Evolutionary conservation across 805 yeast genomes (phyloP), one percentile per base, ranked within the genome.

Genomic region (Starmerella sp.): DNA sequence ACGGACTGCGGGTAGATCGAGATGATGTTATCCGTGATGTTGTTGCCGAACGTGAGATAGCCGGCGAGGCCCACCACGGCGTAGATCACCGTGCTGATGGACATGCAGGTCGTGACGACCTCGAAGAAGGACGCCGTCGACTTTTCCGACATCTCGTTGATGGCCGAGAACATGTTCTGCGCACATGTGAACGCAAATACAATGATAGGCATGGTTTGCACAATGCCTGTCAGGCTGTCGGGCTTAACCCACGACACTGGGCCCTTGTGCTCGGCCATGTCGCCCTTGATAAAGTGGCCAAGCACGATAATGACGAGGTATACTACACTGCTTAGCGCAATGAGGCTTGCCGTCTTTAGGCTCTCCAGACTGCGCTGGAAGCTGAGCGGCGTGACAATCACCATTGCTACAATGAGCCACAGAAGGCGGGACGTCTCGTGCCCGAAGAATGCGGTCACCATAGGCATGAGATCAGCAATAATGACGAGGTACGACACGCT

Each of bases 111-210:
- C 17, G 68, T 57, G 28, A 83, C 77, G 39, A 86, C 74, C 17
- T 63, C 68, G 54, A 73, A 70, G 57, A 81, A 72, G 36, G 71
- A 72, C 6, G 65, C 56, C n/a, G 77, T 70, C 0, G 84, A 71
- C 57, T 76, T 77, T 60, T 80, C 80, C 34, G 68, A 69, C 32
- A 90, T 76, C 70, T 91, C 97, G 64, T 90, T 91, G 53, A 89
- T 78, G 54, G 90, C 79, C 1, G 95, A 81, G 64, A 87, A 88
- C 88, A 87, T 87, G 70, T 91, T 91, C 68, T 91, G 97, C 66
- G 91, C 97, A 64, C 97, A 93, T 0, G 97, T 91, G 69, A 82
- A 91, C 0, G 96, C 96, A 73, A 91, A 90, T 13, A 91, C 91
- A 62, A 89, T 82, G 59, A 90, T 85, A n/a, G 97, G 95, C 66